A percentile compares a stretch with the other conserved stretches of the same genome.
Conservation (phyloP, 495 filamentous ascomycete species). For the Aspergillus sparsus region DNA sequence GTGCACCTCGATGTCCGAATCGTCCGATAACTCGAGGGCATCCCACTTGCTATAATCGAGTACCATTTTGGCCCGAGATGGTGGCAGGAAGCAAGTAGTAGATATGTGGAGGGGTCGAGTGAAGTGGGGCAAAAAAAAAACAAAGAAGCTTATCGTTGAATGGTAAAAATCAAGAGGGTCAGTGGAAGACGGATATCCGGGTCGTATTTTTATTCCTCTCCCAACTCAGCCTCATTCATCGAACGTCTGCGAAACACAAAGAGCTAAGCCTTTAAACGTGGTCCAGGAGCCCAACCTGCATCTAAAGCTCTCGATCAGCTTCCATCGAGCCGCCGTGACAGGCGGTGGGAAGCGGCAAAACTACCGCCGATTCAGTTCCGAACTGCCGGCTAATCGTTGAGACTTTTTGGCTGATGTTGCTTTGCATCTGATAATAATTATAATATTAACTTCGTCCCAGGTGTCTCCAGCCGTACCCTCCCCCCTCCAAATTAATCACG, state of each 20-base stretch:
- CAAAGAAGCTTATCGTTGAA: background rate
- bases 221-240: background rate
- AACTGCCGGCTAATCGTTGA: constrained; percentile 17
- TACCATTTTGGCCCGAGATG: constrained; percentile 60
- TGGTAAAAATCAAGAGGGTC: background rate
- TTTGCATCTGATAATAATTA: constrained; percentile 20
- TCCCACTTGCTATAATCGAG: constrained; percentile 98
- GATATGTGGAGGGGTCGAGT: constrained; percentile 27
- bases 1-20: constrained; percentile 97
- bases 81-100: constrained; percentile 6
- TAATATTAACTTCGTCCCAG: constrained; percentile 1
- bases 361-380: constrained; percentile 27
- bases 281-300: constrained; percentile 4
- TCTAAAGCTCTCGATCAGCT: constrained; percentile 43
- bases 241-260: background rate
- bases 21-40: constrained; percentile 91
- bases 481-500: background rate
- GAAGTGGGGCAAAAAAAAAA: constrained; percentile 20
- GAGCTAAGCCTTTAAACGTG: background rate
- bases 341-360: constrained; percentile 41
- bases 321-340: constrained; percentile 29
- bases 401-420: constrained; percentile 16
- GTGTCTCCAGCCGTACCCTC: background rate
- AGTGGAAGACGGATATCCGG: background rate
- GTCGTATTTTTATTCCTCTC: background rate